A percentile compares a stretch with the other conserved stretches of the same genome.
Evolutionary conservation across 805 yeast species (phyloP).

Genomic region (Ogataea polymorpha): DNA sequence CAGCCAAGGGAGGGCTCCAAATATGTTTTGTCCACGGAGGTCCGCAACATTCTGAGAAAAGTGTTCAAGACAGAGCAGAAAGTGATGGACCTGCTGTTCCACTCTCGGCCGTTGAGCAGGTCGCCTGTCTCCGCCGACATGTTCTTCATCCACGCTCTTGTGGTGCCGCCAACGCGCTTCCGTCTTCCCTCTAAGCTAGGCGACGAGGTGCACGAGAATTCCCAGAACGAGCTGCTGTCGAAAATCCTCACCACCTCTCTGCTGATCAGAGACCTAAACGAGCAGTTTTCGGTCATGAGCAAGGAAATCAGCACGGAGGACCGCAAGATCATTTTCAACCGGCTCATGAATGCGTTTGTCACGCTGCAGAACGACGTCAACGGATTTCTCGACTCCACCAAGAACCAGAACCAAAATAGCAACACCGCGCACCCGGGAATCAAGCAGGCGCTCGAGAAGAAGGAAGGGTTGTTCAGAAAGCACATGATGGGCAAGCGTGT

Average conservation of each 20-base stretch:
- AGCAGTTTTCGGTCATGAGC: constrained; percentile 65
- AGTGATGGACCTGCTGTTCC: constrained; percentile 71
- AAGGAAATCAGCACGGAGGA: constrained; percentile 65
- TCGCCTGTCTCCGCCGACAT: constrained; percentile 63
- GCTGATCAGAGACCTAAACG: constrained; percentile 84
- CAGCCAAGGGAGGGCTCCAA: constrained; percentile 72
- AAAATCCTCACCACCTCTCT: constrained; percentile 77
- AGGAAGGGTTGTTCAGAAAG: constrained; percentile 96
- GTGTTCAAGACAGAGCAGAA: constrained; percentile 73
- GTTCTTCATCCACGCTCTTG: constrained; percentile 83
- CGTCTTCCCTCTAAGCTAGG: constrained; percentile 96
- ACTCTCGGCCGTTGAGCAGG: constrained; percentile 63
- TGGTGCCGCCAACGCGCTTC: constrained; percentile 96
- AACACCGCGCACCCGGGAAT: constrained; percentile 88
- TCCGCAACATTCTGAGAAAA: constrained; percentile 70
- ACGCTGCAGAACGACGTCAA: constrained; percentile 94
- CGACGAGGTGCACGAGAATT: constrained; percentile 91
- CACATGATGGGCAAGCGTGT: constrained; percentile 99
- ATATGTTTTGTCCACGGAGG: constrained; percentile 84
- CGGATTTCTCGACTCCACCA: constrained; percentile 87
- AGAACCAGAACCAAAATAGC: constrained; percentile 70
- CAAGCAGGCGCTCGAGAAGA: constrained; percentile 96
- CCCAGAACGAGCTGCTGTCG: constrained; percentile 85
- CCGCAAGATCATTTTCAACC: constrained; percentile 73
- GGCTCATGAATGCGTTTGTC: constrained; percentile 94